Percentiles rank a stretch among this genome's conserved stretches.
Evolutionary conservation across 2,329 filamentous ascomycete species (phyloP).

Genomic region (Phialophora macrospora): DNA sequence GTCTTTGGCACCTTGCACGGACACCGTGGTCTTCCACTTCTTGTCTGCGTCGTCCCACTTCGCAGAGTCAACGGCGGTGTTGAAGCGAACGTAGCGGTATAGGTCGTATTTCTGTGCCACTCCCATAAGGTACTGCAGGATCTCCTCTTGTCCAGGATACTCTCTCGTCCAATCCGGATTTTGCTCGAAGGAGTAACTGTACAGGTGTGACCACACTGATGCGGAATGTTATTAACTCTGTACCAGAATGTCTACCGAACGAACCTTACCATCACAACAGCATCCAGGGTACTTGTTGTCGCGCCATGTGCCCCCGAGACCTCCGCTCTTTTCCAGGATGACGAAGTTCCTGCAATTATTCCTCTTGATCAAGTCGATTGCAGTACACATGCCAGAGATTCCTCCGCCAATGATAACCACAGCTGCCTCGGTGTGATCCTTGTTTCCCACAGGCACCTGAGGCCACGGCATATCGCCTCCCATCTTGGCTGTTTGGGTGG

Average conservation of each 20-base stretch:
- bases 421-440: constrained; percentile 53
- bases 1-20: constrained; percentile 59
- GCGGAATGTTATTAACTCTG: constrained; percentile 3
- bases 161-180: constrained; percentile 63
- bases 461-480: constrained; percentile 37
- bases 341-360: constrained; percentile 58
- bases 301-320: constrained; percentile 48
- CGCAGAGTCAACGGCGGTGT: constrained; percentile 59
- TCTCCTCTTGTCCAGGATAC: constrained; percentile 66
- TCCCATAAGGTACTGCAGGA: constrained; percentile 58
- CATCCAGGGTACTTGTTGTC: constrained; percentile 53
- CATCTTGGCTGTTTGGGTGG: constrained; percentile 19
- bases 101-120: constrained; percentile 46
- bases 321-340: constrained; percentile 61
- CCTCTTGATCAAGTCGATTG: constrained; percentile 59
- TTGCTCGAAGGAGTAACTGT: constrained; percentile 66
- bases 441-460: constrained; percentile 37
- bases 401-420: constrained; percentile 64
- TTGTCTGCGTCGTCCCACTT: constrained; percentile 61
- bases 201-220: constrained; percentile 58
- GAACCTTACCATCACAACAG: constrained; percentile 53
- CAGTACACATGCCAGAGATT: constrained; percentile 51
- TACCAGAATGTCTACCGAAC: not conserved
- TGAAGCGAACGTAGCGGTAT: constrained; percentile 64
- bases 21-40: constrained; percentile 48